Evolutionary conservation across 306 rosid species (phyloP).

Genomic region (Lupinus albus): DNA sequence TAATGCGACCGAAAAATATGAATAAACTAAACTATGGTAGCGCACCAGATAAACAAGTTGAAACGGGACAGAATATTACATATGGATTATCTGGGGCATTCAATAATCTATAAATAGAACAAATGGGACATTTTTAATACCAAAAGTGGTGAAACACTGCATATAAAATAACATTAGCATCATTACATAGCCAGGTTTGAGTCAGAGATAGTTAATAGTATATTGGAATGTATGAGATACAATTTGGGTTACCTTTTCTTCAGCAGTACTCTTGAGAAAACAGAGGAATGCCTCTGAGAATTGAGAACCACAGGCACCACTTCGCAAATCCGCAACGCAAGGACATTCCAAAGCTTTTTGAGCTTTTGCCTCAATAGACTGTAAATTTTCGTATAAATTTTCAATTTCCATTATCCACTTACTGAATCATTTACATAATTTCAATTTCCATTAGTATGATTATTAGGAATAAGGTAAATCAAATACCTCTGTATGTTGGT

Average conservation of each 20-base stretch:
- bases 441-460: constrained; percentile 13
- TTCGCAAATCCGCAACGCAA: constrained; percentile 85
- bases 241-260: constrained; percentile 69
- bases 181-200: neutral
- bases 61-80: too few relatives aligned
- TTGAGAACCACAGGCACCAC: constrained; percentile 77
- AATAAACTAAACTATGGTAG: neutral
- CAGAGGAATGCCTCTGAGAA: constrained; percentile 87
- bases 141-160: too few relatives aligned
- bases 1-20: neutral
- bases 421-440: constrained; percentile 15
- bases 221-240: neutral
- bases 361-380: constrained; percentile 86
- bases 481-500: constrained; percentile 57
- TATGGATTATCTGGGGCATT: too few relatives aligned
- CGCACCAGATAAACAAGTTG: too few relatives aligned
- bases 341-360: constrained; percentile 91
- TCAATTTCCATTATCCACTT: constrained; percentile 17
- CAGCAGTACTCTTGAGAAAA: constrained; percentile 81
- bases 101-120: too few relatives aligned
- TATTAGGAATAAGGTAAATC: constrained; percentile 21
- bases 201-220: neutral
- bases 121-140: too few relatives aligned
- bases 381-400: constrained; percentile 43
- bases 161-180: neutral